phyloP scores from a whole-genome alignment of 208 protist species.

The Porcisia hertigi region DNA sequence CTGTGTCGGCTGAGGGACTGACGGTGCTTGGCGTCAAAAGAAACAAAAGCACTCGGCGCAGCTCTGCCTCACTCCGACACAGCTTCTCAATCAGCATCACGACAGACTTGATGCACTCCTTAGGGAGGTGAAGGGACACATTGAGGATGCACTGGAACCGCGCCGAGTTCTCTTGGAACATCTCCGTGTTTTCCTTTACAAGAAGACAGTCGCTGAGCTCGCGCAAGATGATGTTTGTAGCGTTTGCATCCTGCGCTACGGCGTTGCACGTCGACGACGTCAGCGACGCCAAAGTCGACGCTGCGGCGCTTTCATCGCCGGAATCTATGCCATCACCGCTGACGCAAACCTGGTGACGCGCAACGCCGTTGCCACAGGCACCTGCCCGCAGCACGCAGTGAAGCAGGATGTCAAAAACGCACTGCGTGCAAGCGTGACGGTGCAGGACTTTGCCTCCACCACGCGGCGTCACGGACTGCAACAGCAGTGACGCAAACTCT shows the following conservation, averaged over 20 bases:
- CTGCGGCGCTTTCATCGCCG: slow-evolving; percentile 11
- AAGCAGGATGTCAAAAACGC: slow-evolving; percentile 70
- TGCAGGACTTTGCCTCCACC: slow-evolving; percentile 58
- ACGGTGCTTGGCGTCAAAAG: slow-evolving; percentile 43
- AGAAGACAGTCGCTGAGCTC: slow-evolving; percentile 83
- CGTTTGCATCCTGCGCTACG: slow-evolving; percentile 22
- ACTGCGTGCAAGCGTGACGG: slow-evolving; percentile 61
- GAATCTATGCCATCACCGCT: slow-evolving; percentile 1
- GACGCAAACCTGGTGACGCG: not conserved
- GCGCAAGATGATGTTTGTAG: slow-evolving; percentile 67
- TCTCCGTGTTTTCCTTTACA: slow-evolving; percentile 57
- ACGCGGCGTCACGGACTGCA: slow-evolving; percentile 62
- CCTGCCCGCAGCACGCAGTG: slow-evolving; percentile 41
- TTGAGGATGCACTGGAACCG: slow-evolving; percentile 65
- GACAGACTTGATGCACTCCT: slow-evolving; percentile 72
- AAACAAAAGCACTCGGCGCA: slow-evolving; percentile 66
- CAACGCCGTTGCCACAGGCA: slow-evolving; percentile 8
- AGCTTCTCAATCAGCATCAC: slow-evolving; percentile 87
- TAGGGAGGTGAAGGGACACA: slow-evolving; percentile 55
- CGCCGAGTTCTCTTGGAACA: slow-evolving; percentile 56
- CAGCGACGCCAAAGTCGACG: slow-evolving; percentile 8
- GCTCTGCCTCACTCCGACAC: slow-evolving; percentile 66
- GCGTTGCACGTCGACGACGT: not conserved
- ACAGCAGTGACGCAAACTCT: slow-evolving; percentile 60
- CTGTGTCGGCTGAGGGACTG: slow-evolving; percentile 40